Evolutionary conservation across 495 filamentous ascomycete species (phyloP).

Genomic region (Aspergillus avenaceus): DNA sequence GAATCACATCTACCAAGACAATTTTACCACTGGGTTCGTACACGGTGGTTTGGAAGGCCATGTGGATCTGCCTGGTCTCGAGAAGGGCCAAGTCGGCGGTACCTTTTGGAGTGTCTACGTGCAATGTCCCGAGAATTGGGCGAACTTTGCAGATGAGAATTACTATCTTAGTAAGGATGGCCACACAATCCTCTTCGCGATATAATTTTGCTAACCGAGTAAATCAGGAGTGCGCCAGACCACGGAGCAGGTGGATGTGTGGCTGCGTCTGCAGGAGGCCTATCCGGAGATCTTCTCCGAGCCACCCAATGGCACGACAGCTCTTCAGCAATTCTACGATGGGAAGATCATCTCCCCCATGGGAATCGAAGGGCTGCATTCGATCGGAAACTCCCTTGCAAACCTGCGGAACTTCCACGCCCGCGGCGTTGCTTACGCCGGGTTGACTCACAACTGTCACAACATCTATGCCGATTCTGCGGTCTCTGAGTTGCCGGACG

Average conservation of each 20-base stretch:
- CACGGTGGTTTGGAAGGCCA: constrained; percentile 64
- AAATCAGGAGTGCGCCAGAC: constrained; percentile 61
- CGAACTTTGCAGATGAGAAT: constrained; percentile 68
- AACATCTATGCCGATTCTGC: constrained; percentile 88
- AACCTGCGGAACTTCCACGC: constrained; percentile 70
- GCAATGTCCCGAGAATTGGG: constrained; percentile 66
- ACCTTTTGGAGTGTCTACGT: constrained; percentile 92
- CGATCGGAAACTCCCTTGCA: constrained; percentile 82
- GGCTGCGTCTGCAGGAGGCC: constrained; percentile 59
- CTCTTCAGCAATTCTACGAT: constrained; percentile 55
- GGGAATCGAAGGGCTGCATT: constrained; percentile 89
- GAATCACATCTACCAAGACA: constrained; percentile 72
- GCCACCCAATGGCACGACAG: constrained; percentile 50
- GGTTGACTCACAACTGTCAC: constrained; percentile 90
- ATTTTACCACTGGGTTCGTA: constrained; percentile 68
- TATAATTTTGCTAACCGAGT: neutral
- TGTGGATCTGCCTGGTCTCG: constrained; percentile 71
- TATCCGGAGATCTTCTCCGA: constrained; percentile 69
- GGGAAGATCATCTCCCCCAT: constrained; percentile 65
- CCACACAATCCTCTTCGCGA: neutral
- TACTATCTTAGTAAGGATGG: constrained; percentile 54
- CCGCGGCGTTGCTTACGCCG: constrained; percentile 86
- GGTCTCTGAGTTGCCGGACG: constrained; percentile 45
- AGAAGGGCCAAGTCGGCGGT: constrained; percentile 49
- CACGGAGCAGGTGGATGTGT: constrained; percentile 78